A percentile compares a stretch with the other conserved stretches of the same genome.
Conservation (phyloP, 352 stramenopile species). For the Peronosclerospora sorghi region DNA sequence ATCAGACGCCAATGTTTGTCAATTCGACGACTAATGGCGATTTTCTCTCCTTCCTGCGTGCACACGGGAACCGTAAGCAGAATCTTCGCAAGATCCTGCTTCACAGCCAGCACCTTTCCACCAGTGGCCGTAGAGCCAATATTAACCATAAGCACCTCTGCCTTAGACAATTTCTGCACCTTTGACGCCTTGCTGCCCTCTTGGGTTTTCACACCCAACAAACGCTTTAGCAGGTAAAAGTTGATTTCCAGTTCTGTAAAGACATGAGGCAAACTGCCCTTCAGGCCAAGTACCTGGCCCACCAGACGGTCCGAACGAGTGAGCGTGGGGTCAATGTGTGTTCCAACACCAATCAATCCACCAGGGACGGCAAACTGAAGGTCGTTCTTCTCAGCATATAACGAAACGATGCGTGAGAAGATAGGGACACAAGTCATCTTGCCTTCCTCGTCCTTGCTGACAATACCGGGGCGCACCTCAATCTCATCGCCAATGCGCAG, state of each 20-base stretch:
- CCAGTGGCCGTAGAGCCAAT: conserved; percentile 99
- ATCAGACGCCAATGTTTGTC: conserved; percentile 99
- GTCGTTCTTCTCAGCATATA: conserved; percentile 99
- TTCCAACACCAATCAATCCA: conserved; percentile 99
- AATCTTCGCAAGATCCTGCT: conserved; percentile 98
- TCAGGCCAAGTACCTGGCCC: conserved; percentile 95
- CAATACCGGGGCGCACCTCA: conserved; percentile 98
- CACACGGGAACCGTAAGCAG: conserved; percentile 98
- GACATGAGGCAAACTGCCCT: conserved; percentile 95
- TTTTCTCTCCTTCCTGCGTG: conserved; percentile 99
- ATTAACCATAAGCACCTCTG: conserved; percentile 99
- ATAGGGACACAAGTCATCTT: conserved; percentile 92
- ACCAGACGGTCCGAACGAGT: conserved; percentile 99
- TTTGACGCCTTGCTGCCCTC: conserved; percentile 98
- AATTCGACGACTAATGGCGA: conserved; percentile 98
- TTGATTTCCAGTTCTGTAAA: conserved; percentile 99
- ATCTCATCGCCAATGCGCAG: conserved; percentile 97
- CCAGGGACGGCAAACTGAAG: conserved; percentile 98
- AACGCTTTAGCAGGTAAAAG: conserved; percentile 98
- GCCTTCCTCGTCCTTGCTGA: conserved; percentile 95
- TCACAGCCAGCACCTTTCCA: conserved; percentile 90
- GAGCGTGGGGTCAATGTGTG: conserved; percentile 97
- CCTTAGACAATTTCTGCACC: conserved; percentile 97
- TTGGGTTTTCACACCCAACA: conserved; percentile 98
- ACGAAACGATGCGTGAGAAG: conserved; percentile 90